These are phyloP conservation scores for Fusarium siculi DNA, from an alignment of 2,329 filamentous ascomycete genomes.

Conservation along the genomic window DNA sequence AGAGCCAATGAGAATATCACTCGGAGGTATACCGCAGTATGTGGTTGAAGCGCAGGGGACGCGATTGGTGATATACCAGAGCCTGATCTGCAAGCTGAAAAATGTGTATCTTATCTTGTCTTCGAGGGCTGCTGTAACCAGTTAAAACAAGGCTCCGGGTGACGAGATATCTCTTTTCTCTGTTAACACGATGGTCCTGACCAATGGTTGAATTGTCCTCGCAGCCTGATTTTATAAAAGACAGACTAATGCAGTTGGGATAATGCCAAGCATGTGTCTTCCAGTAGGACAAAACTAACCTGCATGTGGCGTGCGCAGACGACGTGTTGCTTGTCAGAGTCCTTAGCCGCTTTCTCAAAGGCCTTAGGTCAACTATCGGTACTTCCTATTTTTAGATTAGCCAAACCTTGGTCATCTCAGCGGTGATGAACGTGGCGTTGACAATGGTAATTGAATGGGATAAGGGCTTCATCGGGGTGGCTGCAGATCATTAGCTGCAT, in stretches of 20 bases:
- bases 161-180: background rate
- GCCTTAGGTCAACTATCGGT: accelerated
- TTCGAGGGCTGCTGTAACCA: background rate
- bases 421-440: background rate
- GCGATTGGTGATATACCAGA: background rate
- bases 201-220: background rate
- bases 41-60: background rate
- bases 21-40: background rate
- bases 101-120: background rate
- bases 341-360: background rate
- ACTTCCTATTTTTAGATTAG: background rate
- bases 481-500: background rate
- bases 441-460: background rate
- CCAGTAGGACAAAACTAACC: background rate
- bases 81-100: background rate
- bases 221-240: background rate
- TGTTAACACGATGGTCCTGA: no score
- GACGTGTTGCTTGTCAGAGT: background rate
- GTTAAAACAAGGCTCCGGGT: background rate
- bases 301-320: background rate
- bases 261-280: background rate
- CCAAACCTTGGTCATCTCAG: accelerated
- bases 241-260: background rate
- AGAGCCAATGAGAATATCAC: background rate
- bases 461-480: background rate